Conservation (phyloP, 2,329 filamentous ascomycete species). For the Penicillium sp. region DNA sequence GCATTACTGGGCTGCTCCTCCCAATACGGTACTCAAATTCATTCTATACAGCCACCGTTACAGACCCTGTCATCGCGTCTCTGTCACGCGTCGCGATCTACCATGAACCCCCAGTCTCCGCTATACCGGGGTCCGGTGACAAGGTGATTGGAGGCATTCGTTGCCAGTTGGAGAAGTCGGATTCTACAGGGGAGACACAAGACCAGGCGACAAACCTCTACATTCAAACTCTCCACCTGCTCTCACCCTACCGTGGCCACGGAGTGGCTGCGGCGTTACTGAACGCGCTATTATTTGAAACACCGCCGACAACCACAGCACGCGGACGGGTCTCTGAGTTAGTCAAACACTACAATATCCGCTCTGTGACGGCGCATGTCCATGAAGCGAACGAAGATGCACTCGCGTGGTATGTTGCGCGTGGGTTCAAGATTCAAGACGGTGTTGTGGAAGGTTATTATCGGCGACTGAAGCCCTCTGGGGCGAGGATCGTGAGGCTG, state of each 20-base stretch:
- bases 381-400: constrained; percentile 59
- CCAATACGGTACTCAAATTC: constrained; percentile 57
- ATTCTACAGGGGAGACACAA: constrained; percentile 1
- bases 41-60: constrained; percentile 58
- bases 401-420: constrained; percentile 55
- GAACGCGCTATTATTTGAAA: constrained; percentile 35
- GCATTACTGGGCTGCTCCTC: constrained; percentile 54
- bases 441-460: constrained; percentile 55
- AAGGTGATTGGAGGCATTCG: constrained; percentile 48
- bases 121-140: constrained; percentile 25
- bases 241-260: constrained; percentile 55
- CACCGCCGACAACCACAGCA: constrained; percentile 5
- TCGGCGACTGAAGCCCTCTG: constrained; percentile 52
- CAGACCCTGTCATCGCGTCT: constrained; percentile 48
- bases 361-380: constrained; percentile 56
- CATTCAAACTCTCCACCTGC: constrained; percentile 56
- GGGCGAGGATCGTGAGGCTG: constrained; percentile 49
- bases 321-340: constrained; percentile 30
- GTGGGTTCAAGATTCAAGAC: constrained; percentile 51
- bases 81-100: constrained; percentile 58
- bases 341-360: constrained; percentile 48
- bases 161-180: constrained; percentile 41
- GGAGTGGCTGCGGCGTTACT: constrained; percentile 56
- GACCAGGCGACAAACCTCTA: constrained; percentile 47
- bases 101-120: constrained; percentile 43